Evolutionary conservation across 2,329 filamentous ascomycete genomes (phyloP).

Genomic region (Exophiala bonariae): DNA sequence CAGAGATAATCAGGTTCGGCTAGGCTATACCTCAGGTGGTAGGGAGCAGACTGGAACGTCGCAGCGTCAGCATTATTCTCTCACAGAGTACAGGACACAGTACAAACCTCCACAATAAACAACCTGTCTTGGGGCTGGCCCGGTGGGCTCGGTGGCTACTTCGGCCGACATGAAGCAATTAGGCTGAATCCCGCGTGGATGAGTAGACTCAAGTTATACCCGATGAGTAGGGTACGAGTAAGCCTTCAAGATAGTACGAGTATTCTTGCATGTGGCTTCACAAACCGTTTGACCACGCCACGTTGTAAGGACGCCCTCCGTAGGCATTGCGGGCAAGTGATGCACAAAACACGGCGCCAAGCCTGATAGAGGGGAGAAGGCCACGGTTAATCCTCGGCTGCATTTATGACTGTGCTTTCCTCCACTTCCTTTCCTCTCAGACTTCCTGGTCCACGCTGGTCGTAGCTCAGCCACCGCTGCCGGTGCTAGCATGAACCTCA

Average conservation of each 20-base stretch:
- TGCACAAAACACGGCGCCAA: too few relatives aligned
- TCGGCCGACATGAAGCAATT: constrained; percentile 23
- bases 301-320: too few relatives aligned
- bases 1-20: constrained; percentile 8
- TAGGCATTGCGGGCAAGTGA: too few relatives aligned
- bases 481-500: too few relatives aligned
- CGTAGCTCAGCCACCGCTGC: too few relatives aligned
- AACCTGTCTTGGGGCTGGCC: constrained; percentile 54
- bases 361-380: too few relatives aligned
- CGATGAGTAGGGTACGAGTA: constrained; percentile 11
- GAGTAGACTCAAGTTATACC: constrained; percentile 20
- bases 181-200: constrained; percentile 11
- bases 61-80: constrained; percentile 22
- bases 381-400: too few relatives aligned
- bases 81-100: too few relatives aligned
- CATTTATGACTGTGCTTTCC: too few relatives aligned
- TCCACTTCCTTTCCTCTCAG: too few relatives aligned
- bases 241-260: constrained; percentile 7
- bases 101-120: constrained; percentile 62
- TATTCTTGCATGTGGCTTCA: constrained; percentile 20
- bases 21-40: constrained; percentile 65
- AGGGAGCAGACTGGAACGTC: constrained; percentile 58
- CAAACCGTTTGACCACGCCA: too few relatives aligned
- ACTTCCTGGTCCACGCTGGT: too few relatives aligned
- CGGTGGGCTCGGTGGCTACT: constrained; percentile 34